Percentiles rank a stretch among this genome's conserved stretches.
These are phyloP conservation scores for Phytopythium mirpurense DNA, from an alignment of 352 stramenopile genomes.

Conservation along the genomic window DNA sequence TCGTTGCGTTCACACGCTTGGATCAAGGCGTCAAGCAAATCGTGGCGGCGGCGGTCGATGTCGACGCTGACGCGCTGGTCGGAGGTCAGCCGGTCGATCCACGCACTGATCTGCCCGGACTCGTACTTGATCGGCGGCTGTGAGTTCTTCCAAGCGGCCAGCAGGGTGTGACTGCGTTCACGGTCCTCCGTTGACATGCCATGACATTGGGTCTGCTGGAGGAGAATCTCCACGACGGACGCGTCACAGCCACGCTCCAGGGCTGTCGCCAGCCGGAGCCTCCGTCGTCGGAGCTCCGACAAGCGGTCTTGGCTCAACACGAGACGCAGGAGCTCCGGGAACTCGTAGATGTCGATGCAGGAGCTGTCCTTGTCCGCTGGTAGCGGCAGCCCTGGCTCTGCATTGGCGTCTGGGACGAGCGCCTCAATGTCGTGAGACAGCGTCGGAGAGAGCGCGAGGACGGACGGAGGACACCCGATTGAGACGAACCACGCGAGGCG, in stretches of 20 bases:
- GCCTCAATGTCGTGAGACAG: neutral
- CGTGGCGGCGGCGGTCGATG: neutral
- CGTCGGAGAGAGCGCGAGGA: neutral
- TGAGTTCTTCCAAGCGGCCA: slow-evolving; percentile 3
- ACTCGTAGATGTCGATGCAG: slow-evolving; percentile 7
- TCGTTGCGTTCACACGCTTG: slow-evolving; percentile 14
- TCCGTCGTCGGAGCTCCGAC: slow-evolving; percentile 11
- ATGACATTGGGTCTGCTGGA: slow-evolving; percentile 12
- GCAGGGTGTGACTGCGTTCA: slow-evolving; percentile 16
- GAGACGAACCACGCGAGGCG: slow-evolving; percentile 36
- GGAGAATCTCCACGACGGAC: slow-evolving; percentile 10
- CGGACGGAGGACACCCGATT: neutral
- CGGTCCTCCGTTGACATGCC: slow-evolving; percentile 17
- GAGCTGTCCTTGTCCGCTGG: neutral
- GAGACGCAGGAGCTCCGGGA: slow-evolving; percentile 13
- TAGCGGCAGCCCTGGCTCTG: no score
- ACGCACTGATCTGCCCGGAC: neutral
- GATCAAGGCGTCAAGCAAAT: slow-evolving; percentile 11
- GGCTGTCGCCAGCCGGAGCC: slow-evolving; percentile 9
- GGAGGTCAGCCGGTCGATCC: neutral
- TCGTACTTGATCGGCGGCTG: neutral
- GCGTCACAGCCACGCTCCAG: slow-evolving; percentile 5
- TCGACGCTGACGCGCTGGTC: neutral
- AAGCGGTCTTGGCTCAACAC: slow-evolving; percentile 14
- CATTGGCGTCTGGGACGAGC: neutral